Evolutionary conservation across 2,329 filamentous ascomycete species (phyloP), one percentile per base, ranked within the genome.

Genomic region (Gliomastix tumulicola): DNA sequence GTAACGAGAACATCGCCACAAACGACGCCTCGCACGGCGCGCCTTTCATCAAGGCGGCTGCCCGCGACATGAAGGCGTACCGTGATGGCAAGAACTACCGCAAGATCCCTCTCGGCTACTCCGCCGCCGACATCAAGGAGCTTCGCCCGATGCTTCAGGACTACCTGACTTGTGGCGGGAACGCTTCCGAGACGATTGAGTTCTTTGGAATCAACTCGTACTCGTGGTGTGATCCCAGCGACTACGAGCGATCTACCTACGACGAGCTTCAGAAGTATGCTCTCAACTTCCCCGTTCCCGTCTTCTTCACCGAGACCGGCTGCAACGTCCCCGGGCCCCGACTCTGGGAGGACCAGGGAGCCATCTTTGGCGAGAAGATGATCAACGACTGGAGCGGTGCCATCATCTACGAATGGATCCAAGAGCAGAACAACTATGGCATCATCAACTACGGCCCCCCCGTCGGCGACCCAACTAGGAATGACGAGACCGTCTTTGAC

Each of bases 361-460:
- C 85, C 34, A 86, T 94, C 47, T 83, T 92, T 49, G 82, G 84
- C 30, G 48, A 69, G 1, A 61, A 85, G 4, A 94, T 94, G 88
- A 63, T 72, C 6, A 66, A 69, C 39, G 72, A 72, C 49, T 79
- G 62, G 78, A 88, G 84, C 35, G 88, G 88, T 37, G 72, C 84
- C 36, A 88, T 94, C 44, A 71, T 94, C 46, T 94, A 94, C 60
- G 87, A 94, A 56, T 94, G 88, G 88, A 87, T 94, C 44, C 66
- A 90, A 54, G 88, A 94, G 59, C 67, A 74, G 35, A 94, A 94
- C 59, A 61, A 86, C 50, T 94, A 94, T 57, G 88, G 88, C 27
- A 68, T 94, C 23, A 74, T 94, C 48, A 79, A 72, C 16, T 94
- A 94, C 54, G 85, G 83, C 2, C 63, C 74, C 4, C 59, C 66